Conservation (phyloP, 2,329 filamentous ascomycete genomes). For the Diaporthe longicolla region DNA sequence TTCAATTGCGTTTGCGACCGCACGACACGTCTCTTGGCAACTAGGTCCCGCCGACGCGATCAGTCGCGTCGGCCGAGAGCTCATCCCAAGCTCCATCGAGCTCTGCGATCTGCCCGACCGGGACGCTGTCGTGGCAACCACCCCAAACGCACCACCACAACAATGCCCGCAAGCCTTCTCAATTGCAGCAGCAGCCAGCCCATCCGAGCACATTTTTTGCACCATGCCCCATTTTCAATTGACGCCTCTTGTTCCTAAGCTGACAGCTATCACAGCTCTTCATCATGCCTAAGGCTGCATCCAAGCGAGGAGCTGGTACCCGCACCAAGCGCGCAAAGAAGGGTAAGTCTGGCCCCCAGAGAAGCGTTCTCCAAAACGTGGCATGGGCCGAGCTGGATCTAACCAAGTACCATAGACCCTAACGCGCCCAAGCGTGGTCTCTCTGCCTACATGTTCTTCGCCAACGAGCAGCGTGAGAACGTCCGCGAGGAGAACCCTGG, state of each 20-base stretch:
- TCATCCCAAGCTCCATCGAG: constrained; percentile 29
- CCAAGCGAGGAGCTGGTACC: constrained; percentile 69
- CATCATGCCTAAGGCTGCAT: constrained; percentile 72
- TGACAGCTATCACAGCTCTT: constrained; percentile 50
- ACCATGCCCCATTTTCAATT: constrained; percentile 1
- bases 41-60: constrained; percentile 20
- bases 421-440: constrained; percentile 99
- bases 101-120: constrained; percentile 30
- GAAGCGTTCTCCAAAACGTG: background rate
- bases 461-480: constrained; percentile 98
- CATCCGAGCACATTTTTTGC: background rate
- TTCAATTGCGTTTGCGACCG: constrained; percentile 59
- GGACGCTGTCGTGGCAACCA: background rate
- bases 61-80: constrained; percentile 29
- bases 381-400: constrained; percentile 25
- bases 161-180: background rate
- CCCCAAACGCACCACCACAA: background rate
- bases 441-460: constrained; percentile 99
- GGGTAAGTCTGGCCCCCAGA: constrained; percentile 60
- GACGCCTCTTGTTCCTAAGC: constrained; percentile 43
- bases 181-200: background rate
- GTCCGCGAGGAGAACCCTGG: constrained; percentile 98
- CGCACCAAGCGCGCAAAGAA: constrained; percentile 58
- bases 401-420: constrained; percentile 73
- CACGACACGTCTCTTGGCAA: constrained; percentile 24